Evolutionary conservation across 176 grass and related monocot genomes (phyloP), one percentile per base, ranked within the genome.

Genomic region (Carex littledalei): DNA sequence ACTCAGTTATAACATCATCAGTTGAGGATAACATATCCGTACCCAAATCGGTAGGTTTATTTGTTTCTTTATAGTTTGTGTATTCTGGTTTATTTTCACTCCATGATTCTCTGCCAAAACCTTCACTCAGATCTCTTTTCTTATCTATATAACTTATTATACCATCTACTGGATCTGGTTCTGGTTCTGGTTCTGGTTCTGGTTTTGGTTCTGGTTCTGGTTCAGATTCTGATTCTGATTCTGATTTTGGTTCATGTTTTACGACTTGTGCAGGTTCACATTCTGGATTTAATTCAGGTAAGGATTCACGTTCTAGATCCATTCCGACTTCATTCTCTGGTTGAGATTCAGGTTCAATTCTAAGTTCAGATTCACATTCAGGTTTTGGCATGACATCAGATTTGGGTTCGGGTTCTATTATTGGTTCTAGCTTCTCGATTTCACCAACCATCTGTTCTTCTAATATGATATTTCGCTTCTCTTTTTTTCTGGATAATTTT

Each of bases 31-130:
- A 14, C 0, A 54, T 17, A 55, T 77, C 13, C 6, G 73, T 24
- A 54, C 47, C 13, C 13, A 31, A 53, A 79, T 13, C 8, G 22
- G 61, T 39, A 86, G 15, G 18, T 86, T 66, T 20, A 10, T 55
- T 21, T 60, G 56, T 87, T 50, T 61, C 56, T 80, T n/a, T 13
- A 2, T 63, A 73, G n/a, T 76, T 64, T 21, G 80, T 83, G 61
- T 87, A 61, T 78, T 78, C 45, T 13, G 20, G 55, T 45, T 75
- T 29, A 53, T 59, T 67, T 62, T 76, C 49, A 15, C 39, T 45
- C 58, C 29, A 41, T 70, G 60, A 34, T 45, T 85, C 55, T 43
- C 24, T 60, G 12, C 56, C 54, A 76, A 16, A 74, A 72, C 20
- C 70, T 64, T 50, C 70, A 68, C 6, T 55, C 10, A 31, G 13